Conservation (phyloP, 306 rosid genomes). For the Ormosia semicastrata region DNA sequence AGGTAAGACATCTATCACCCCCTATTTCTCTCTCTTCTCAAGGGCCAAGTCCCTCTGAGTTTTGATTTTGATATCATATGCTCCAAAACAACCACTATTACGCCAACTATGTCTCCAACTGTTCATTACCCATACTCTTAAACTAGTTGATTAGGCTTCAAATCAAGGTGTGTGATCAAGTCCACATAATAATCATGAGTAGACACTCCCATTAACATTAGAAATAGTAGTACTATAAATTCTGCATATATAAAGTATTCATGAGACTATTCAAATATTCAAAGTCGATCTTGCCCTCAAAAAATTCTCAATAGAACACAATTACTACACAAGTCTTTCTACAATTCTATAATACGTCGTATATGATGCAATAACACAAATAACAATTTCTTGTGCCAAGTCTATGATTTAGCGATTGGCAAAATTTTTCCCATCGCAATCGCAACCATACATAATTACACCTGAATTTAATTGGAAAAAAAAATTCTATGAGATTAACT, state of each 20-base stretch:
- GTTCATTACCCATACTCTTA: slow-evolving; percentile 23
- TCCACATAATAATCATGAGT: slow-evolving; percentile 35
- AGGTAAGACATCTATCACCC: slow-evolving; percentile 25
- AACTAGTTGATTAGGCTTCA: slow-evolving; percentile 24
- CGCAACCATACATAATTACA: background rate
- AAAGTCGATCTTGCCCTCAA: background rate
- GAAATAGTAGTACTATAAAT: background rate
- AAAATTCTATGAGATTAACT: background rate
- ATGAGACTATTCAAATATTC: background rate
- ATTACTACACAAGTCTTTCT: background rate
- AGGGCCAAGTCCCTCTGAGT: slow-evolving; percentile 11
- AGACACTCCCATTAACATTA: slow-evolving; percentile 19
- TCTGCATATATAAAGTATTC: background rate
- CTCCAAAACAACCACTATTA: slow-evolving; percentile 36
- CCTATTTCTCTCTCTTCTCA: slow-evolving; percentile 29
- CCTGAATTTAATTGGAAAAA: background rate
- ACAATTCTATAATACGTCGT: background rate
- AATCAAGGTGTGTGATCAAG: slow-evolving; percentile 27
- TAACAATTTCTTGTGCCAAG: background rate
- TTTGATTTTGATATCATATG: slow-evolving; percentile 34
- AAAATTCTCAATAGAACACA: background rate
- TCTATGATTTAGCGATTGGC: background rate
- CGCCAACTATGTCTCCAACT: slow-evolving; percentile 11
- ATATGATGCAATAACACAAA: background rate
- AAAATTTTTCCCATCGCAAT: background rate